Conservation (phyloP, 768 basidiomycete species). For the Tubosaeta sp. region DNA sequence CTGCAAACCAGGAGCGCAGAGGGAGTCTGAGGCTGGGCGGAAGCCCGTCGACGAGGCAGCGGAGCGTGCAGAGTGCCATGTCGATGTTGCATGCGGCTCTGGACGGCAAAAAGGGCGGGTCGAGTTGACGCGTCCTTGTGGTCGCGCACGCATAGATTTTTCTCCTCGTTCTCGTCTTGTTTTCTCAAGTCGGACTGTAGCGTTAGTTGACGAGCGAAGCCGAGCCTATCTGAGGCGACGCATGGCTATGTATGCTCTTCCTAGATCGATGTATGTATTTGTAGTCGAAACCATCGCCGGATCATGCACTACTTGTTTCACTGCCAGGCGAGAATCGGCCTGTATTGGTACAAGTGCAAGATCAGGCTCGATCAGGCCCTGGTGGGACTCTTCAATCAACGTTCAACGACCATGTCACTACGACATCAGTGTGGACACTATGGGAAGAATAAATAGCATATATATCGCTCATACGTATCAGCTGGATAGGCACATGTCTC, state of each 20-base stretch:
- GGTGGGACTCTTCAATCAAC: background rate
- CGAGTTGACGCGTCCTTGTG: constrained; percentile 5
- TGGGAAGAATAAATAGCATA: background rate
- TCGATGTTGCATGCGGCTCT: constrained; percentile 28
- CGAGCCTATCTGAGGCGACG: background rate
- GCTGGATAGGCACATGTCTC: background rate
- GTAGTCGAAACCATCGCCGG: background rate
- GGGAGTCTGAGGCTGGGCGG: constrained; percentile 15
- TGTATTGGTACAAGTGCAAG: background rate
- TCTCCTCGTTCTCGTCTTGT: background rate
- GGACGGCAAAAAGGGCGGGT: constrained; percentile 22
- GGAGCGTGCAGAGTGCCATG: constrained; percentile 20
- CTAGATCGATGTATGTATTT: background rate
- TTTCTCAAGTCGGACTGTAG: background rate
- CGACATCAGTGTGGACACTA: background rate
- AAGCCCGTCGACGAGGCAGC: constrained; percentile 21
- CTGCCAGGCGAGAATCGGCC: too few relatives aligned
- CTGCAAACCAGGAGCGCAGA: constrained; percentile 13
- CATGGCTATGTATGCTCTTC: background rate
- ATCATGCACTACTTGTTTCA: background rate
- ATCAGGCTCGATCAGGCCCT: background rate
- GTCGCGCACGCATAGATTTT: background rate
- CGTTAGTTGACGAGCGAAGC: background rate
- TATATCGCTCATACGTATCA: background rate
- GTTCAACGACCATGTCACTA: background rate